Percentiles rank a stretch among this genome's conserved stretches.
These are phyloP conservation scores for Stagonosporopsis cucurbitacearum DNA, from an alignment of 2,329 filamentous ascomycete species.

Conservation along the genomic window DNA sequence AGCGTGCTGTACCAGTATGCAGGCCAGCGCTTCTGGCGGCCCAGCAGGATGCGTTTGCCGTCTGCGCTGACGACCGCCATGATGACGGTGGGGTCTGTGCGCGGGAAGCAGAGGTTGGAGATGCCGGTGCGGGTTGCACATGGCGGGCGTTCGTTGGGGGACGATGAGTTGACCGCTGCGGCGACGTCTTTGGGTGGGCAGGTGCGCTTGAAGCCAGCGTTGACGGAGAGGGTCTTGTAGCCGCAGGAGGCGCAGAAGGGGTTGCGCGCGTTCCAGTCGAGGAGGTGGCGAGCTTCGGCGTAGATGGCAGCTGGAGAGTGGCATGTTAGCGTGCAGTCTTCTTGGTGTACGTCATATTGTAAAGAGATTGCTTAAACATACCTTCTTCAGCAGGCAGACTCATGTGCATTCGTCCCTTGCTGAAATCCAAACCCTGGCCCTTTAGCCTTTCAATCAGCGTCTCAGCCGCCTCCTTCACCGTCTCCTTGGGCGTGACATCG, in stretches of 20 bases:
- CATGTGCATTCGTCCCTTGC: constrained; percentile 69
- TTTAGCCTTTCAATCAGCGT: constrained; percentile 66
- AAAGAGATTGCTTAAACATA: constrained; percentile 44
- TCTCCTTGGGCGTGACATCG: constrained; percentile 78
- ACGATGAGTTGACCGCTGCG: constrained; percentile 50
- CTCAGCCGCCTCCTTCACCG: constrained; percentile 67
- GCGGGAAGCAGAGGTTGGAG: constrained; percentile 89
- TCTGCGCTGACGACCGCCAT: constrained; percentile 87
- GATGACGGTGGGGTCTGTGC: constrained; percentile 94
- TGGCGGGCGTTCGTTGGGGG: constrained; percentile 61
- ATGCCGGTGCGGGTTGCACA: constrained; percentile 85
- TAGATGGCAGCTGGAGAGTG: constrained; percentile 77
- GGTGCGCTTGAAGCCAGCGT: constrained; percentile 80
- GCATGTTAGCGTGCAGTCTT: not conserved
- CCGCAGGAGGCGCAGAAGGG: constrained; percentile 92
- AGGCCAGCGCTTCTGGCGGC: constrained; percentile 84
- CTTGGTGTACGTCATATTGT: not conserved
- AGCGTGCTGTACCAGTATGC: constrained; percentile 87
- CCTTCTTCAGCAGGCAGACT: constrained; percentile 67
- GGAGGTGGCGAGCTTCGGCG: constrained; percentile 82
- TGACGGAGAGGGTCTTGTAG: constrained; percentile 76
- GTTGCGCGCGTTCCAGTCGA: constrained; percentile 95
- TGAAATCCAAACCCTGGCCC: constrained; percentile 68
- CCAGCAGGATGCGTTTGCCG: constrained; percentile 78
- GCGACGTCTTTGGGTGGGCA: constrained; percentile 75